Evolutionary conservation across 495 filamentous ascomycete species (phyloP), one percentile per base, ranked within the genome.

Genomic region (Recurvomyces mirabilis): DNA sequence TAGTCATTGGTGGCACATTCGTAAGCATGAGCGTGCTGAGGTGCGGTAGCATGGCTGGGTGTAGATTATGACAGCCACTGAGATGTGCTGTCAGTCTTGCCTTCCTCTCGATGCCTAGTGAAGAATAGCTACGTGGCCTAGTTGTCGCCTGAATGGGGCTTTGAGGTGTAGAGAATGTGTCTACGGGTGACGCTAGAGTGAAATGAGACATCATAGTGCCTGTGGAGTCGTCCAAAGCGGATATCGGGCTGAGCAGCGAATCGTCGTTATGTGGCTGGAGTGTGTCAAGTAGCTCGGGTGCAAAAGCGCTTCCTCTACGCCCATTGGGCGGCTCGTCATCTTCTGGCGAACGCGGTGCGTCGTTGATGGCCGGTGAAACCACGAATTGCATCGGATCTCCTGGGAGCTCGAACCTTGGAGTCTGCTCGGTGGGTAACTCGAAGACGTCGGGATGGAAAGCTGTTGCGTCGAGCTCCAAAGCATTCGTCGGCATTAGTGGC

Each of bases 11-110:
- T 2, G 77, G 77, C 13, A 81, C 70, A 57, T 77, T 71, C 10
- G 74, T 79, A 45, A 81, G 51, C 0, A 73, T 66, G 13, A 81
- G 52, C 0, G 70, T 72, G 38, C 73, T 66, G n/a, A 76, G 49
- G 45, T 74, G 68, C 3, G 74, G 70, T 4, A 77, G 54, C 57
- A 74, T 68, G 15, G 67, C 74, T n/a, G 73, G 72, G 50, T 75
- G 75, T 9, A 81, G 56, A 30, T 41, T 54, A 28, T 40, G 28
- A 23, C n/a, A 18, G 12, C 9, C 18, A 3, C 11, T 26, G 1
- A 22, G 40, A 23, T 54, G 51, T 13, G 35, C 29, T 10, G 12
- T 32, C 4, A 54, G 39, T 23, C 51, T 24, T 34, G 51, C 46
- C 21, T 38, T 44, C 65, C 66, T 13, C 23, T 54, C 46, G 7